A percentile compares a stretch with the other conserved stretches of the same genome.
phyloP scores from a whole-genome alignment of 2,329 filamentous ascomycete species.

The Fusarium sulawesiense region DNA sequence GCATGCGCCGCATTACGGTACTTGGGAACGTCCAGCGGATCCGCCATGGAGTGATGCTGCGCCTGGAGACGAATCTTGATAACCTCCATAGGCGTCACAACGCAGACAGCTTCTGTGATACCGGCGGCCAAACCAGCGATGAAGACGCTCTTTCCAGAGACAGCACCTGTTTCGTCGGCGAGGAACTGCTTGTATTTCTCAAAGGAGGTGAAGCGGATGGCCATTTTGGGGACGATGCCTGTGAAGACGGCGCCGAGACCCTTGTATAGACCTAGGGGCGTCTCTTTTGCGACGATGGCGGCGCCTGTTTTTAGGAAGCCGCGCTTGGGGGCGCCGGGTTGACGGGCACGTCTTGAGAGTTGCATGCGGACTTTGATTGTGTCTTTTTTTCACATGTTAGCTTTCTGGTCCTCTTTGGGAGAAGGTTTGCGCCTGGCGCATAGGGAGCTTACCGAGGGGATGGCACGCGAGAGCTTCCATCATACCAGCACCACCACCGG shows the following conservation, averaged over 20 bases:
- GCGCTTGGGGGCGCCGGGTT: conserved; percentile 84
- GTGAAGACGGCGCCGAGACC: conserved; percentile 96
- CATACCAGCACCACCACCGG: conserved; percentile 97
- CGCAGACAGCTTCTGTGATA: conserved; percentile 94
- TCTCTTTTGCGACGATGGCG: conserved; percentile 90
- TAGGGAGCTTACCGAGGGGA: conserved; percentile 76
- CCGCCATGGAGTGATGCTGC: conserved; percentile 97
- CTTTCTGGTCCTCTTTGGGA: background rate
- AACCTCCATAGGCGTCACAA: conserved; percentile 99
- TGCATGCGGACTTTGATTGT: conserved; percentile 99
- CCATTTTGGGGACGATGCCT: conserved; percentile 99
- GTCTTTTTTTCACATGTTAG: conserved; percentile 65
- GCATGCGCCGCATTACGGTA: conserved; percentile 92
- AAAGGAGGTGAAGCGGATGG: conserved; percentile 97
- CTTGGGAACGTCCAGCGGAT: conserved; percentile 95
- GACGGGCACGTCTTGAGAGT: conserved; percentile 85
- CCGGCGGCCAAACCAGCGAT: conserved; percentile 87
- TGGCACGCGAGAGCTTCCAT: conserved; percentile 98
- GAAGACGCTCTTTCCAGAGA: conserved; percentile 78
- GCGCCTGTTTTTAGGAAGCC: conserved; percentile 88
- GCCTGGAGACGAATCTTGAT: conserved; percentile 98
- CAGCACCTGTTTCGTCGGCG: conserved; percentile 73
- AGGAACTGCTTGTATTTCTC: conserved; percentile 92
- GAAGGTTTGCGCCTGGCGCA: conserved; percentile 7
- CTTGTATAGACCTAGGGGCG: conserved; percentile 94